A percentile compares a stretch with the other conserved stretches of the same genome.
Evolutionary conservation across 371 early-diverging fungal species (phyloP).

Genomic region (Mortierella sp.): DNA sequence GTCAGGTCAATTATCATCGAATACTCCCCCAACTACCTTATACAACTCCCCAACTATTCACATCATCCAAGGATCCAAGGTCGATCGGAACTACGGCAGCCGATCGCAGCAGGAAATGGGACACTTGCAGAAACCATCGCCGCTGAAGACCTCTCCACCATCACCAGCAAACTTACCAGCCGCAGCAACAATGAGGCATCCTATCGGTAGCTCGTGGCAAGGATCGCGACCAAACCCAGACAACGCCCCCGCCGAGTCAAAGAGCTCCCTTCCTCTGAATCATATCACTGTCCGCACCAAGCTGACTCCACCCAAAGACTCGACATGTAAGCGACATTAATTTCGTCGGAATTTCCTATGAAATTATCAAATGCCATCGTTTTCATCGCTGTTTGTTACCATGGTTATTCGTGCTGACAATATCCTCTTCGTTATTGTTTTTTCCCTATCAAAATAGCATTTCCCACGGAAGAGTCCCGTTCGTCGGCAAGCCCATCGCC

Average conservation of each 20-base stretch:
- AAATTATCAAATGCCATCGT: background rate
- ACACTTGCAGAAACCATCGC: background rate
- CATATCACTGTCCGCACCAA: background rate
- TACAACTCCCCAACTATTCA: background rate
- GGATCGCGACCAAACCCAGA: slow-evolving; percentile 32
- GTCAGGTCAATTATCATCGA: background rate
- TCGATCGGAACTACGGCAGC: slow-evolving; percentile 3
- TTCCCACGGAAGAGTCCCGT: background rate
- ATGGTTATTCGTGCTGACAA: background rate
- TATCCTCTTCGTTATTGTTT: background rate
- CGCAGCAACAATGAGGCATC: background rate
- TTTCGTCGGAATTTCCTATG: background rate
- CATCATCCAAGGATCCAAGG: background rate
- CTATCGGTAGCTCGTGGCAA: slow-evolving; percentile 20
- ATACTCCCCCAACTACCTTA: background rate
- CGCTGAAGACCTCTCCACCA: background rate
- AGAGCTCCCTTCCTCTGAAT: background rate
- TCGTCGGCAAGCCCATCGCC: background rate
- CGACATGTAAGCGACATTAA: slow-evolving; percentile 5
- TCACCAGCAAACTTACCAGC: background rate
- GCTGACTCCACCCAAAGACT: background rate
- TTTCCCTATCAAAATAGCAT: background rate
- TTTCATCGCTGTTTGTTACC: background rate
- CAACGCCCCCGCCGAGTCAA: slow-evolving; percentile 17
- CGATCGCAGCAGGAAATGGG: slow-evolving; percentile 10